Evolutionary conservation across 495 filamentous ascomycete species (phyloP), one percentile per base, ranked within the genome.

Genomic region (Lineolata rhizophorae): DNA sequence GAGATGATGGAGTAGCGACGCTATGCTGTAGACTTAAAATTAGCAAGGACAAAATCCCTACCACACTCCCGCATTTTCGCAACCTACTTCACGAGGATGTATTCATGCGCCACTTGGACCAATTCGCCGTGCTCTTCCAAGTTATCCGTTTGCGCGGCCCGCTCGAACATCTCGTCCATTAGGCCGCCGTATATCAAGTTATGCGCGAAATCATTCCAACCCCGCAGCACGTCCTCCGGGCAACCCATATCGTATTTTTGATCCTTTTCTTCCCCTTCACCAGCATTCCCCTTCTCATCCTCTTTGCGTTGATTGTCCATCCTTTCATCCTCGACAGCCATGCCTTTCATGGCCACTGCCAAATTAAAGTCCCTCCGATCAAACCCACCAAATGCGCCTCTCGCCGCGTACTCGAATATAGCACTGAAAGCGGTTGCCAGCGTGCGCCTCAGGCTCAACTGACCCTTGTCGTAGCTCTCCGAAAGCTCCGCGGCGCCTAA

Each of bases 391-490:
- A 75, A 43, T 5, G 59, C 44, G 2, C 67, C 72, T 33, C 70
- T 50, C 4, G 63, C 64, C 0, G 68, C 53, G 30, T 59, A 57
- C 42, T 76, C 72, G 35, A 73, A 55, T 33, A 77, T 43, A 2
- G 58, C 60, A 13, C 65, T 65, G 11, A 64, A 58, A 8, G 66
- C 72, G 18, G 72, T 72, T 4, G 70, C 65, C 17, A 77, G 53
- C 6, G 68, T 67, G 45, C 72, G 75, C 29, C 70, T 57, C 36
- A 62, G 61, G 9, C 72, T 70, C 20, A 77, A 41, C 4, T 58
- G 53, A 4, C 68, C 70, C 44, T 74, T 74, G 43, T 77, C 72
- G 41, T 73, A 77, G 45, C 68, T 74, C 40, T 76, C 69, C 18
- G 65, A 71, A 18, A 76, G 52, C 18, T 70, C 61, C 12, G 61